These are phyloP conservation scores for Leccinum olivaceopallidum DNA, from an alignment of 768 basidiomycete genomes.

Conservation along the genomic window DNA sequence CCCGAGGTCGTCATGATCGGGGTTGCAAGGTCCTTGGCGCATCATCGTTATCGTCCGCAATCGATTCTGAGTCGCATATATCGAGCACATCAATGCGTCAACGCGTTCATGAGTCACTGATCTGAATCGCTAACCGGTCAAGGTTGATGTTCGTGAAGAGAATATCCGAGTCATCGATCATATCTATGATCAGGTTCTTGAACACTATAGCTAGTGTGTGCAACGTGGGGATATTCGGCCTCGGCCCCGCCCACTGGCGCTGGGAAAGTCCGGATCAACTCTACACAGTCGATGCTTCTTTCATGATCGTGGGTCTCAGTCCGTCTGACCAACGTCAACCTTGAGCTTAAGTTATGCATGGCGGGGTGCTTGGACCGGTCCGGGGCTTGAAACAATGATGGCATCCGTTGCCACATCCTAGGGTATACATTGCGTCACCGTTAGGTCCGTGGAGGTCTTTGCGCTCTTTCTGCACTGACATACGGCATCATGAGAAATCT, in stretches of 20 bases:
- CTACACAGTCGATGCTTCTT: neutral
- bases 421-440: neutral
- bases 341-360: neutral
- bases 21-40: neutral
- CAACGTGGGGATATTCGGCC: neutral
- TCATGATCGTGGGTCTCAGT: neutral
- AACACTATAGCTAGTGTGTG: no score
- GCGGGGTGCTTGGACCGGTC: neutral
- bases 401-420: neutral
- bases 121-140: no score
- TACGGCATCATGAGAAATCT: no score
- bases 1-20: neutral
- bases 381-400: neutral
- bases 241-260: neutral
- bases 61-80: neutral
- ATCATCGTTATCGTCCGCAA: neutral
- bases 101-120: neutral
- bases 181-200: neutral
- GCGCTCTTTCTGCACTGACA: no score
- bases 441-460: neutral
- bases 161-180: neutral
- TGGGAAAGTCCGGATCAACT: neutral
- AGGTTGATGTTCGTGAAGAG: neutral
- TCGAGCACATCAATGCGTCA: neutral
- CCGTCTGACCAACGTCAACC: neutral